These are phyloP conservation scores for Phyllosticta citrichinensis DNA, from an alignment of 2,329 filamentous ascomycete species.

Conservation along the genomic window DNA sequence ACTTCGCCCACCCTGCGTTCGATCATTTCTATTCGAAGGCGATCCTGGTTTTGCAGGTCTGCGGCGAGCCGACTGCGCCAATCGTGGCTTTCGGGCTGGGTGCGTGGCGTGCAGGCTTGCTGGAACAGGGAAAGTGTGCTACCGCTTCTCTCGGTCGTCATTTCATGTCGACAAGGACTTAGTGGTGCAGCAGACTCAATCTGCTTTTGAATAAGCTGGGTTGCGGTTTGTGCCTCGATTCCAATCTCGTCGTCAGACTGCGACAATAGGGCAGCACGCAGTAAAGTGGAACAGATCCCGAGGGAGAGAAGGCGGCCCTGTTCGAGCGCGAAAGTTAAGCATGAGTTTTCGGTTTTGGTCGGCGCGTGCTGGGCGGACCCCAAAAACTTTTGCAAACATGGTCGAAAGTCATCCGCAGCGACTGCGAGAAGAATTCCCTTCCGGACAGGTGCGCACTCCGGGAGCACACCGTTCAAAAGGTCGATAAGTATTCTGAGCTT, in stretches of 20 bases:
- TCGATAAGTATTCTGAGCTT: not conserved
- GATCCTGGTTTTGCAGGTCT: slow-evolving; percentile 30
- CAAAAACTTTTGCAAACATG: slow-evolving; percentile 16
- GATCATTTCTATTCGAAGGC: slow-evolving; percentile 37
- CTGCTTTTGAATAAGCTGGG: slow-evolving; percentile 22
- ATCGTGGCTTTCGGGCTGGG: slow-evolving; percentile 26
- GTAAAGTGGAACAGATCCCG: slow-evolving; percentile 20
- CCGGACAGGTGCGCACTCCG: slow-evolving; percentile 12
- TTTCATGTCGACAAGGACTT: slow-evolving; percentile 16
- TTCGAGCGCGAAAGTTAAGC: slow-evolving; percentile 12
- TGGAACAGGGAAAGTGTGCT: slow-evolving; percentile 22
- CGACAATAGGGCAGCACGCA: slow-evolving; percentile 17
- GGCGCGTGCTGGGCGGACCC: not conserved
- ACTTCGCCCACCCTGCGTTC: slow-evolving; percentile 41
- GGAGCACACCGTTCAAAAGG: not conserved
- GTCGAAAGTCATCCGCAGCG: slow-evolving; percentile 19
- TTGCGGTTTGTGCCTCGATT: slow-evolving; percentile 15
- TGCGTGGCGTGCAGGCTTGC: slow-evolving; percentile 29
- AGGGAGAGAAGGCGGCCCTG: slow-evolving; percentile 16
- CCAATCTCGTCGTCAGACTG: slow-evolving; percentile 14
- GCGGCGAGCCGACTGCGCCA: slow-evolving; percentile 41
- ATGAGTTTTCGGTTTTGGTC: slow-evolving; percentile 3
- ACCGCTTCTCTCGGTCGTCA: not conserved
- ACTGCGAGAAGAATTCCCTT: slow-evolving; percentile 18
- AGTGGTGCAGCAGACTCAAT: slow-evolving; percentile 13